Percentiles rank a stretch among this genome's conserved stretches.
These are phyloP conservation scores for Vanilla planifolia DNA, from an alignment of 106 monocot genomes.

Conservation along the genomic window DNA sequence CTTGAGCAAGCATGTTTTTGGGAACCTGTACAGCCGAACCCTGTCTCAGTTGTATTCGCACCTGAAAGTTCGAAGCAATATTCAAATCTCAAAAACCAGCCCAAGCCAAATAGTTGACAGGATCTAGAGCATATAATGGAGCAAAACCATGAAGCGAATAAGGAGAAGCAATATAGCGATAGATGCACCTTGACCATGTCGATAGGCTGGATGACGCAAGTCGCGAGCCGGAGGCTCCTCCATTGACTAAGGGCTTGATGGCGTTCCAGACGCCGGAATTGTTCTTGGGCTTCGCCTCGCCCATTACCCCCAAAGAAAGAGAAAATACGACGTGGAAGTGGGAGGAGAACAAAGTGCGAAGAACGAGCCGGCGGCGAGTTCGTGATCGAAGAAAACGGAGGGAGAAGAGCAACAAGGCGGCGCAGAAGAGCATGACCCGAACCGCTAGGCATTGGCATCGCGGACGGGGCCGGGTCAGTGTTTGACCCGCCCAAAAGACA, in stretches of 20 bases:
- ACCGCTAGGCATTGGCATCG: too few species aligned
- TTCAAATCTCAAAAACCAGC: background rate
- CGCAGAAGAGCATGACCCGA: too few species aligned
- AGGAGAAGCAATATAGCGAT: background rate
- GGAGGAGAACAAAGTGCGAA: background rate
- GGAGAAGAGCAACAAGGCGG: too few species aligned
- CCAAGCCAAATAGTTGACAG: background rate
- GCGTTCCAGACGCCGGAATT: conserved; percentile 40
- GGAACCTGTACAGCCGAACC: conserved; percentile 58
- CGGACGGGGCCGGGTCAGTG: too few species aligned
- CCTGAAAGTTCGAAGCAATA: conserved; percentile 23
- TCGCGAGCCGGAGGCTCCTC: conserved; percentile 81
- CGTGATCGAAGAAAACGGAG: background rate
- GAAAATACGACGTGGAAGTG: too few species aligned
- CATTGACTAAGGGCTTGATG: conserved; percentile 77
- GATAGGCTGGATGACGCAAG: conserved; percentile 92
- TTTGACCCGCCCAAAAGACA: too few species aligned
- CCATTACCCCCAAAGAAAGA: conserved; percentile 5
- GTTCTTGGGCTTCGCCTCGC: conserved; percentile 22
- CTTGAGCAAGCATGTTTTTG: conserved; percentile 51
- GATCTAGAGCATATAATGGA: background rate
- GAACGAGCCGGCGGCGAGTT: conserved; percentile 2
- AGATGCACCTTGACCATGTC: conserved; percentile 91
- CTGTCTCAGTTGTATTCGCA: conserved; percentile 66
- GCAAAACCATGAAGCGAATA: background rate